Percentiles rank a stretch among this genome's conserved stretches.
These are phyloP conservation scores for Ocimum tenuiflorum DNA, from an alignment of 257 asterid genomes.

Conservation along the genomic window DNA sequence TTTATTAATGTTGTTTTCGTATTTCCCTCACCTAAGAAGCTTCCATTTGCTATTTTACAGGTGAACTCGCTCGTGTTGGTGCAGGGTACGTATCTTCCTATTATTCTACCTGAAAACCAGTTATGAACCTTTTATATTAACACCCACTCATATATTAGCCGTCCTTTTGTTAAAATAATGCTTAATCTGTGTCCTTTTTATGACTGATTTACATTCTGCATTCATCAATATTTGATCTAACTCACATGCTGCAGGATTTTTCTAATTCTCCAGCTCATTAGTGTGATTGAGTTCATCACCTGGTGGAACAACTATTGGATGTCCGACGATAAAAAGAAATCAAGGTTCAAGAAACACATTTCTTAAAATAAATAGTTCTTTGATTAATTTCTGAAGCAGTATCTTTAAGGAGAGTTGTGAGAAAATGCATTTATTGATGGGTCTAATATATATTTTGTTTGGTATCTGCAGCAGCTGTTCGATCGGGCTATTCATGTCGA, in stretches of 20 bases:
- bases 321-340: constrained; percentile 54
- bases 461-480: constrained; percentile 42
- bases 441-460: not conserved
- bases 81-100: constrained; percentile 64
- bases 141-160: too few relatives aligned
- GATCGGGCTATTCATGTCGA: constrained; percentile 83
- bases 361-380: too few relatives aligned
- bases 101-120: too few relatives aligned
- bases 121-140: too few relatives aligned
- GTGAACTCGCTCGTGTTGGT: constrained; percentile 86
- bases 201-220: too few relatives aligned
- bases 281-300: constrained; percentile 80
- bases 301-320: constrained; percentile 97
- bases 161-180: too few relatives aligned
- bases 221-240: not conserved
- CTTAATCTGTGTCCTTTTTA: too few relatives aligned
- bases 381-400: not conserved
- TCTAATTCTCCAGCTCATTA: constrained; percentile 75
- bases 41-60: constrained; percentile 31
- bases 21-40: not conserved
- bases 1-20: not conserved
- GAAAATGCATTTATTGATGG: too few relatives aligned
- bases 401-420: too few relatives aligned
- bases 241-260: constrained; percentile 46
- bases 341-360: constrained; percentile 32